phyloP scores from a whole-genome alignment of 257 asterid species.

The Fraxinus anomala region DNA sequence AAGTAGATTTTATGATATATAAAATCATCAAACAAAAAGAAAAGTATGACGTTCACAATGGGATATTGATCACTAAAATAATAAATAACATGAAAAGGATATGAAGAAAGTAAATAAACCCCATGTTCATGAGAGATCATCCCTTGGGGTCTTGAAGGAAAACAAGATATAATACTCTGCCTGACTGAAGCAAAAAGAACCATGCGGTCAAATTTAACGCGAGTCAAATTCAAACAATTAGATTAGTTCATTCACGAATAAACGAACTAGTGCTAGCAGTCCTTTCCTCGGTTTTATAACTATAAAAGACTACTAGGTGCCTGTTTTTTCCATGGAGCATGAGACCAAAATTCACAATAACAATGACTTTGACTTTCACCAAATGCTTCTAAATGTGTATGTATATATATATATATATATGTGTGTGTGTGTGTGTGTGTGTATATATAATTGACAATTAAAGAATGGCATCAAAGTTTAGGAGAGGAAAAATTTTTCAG shows the following conservation, averaged over 20 bases:
- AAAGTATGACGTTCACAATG: neutral
- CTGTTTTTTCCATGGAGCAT: neutral
- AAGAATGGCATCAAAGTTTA: neutral
- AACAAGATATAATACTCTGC: neutral
- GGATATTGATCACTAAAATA: neutral
- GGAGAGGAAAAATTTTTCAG: neutral
- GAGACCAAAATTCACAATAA: neutral
- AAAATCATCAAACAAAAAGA: neutral
- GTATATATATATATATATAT: too few species aligned
- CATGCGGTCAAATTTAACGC: neutral
- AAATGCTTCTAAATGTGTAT: neutral
- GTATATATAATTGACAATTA: neutral
- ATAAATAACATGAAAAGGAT: neutral
- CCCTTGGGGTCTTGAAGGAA: neutral
- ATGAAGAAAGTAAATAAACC: neutral
- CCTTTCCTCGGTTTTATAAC: neutral
- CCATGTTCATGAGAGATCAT: neutral
- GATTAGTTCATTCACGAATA: neutral
- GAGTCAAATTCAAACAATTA: neutral
- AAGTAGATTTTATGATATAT: neutral
- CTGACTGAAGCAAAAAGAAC: neutral
- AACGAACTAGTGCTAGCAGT: neutral
- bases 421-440: too few species aligned
- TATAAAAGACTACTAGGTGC: neutral
- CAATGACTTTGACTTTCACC: neutral